phyloP scores from a whole-genome alignment of 805 yeast species.

The Candida tallmaniae region DNA sequence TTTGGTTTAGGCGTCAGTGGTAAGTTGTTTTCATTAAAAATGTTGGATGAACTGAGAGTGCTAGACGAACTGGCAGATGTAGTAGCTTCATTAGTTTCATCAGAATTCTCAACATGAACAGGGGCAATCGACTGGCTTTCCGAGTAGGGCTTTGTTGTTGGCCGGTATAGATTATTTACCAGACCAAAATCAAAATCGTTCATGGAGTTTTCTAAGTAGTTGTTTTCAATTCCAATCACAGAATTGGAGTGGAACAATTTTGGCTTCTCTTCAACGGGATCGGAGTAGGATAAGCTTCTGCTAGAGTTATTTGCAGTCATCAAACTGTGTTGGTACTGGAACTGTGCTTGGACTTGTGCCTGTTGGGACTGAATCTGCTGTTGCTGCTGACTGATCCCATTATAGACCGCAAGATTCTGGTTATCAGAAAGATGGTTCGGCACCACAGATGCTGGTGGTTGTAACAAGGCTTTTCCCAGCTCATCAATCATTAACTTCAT shows the following conservation, averaged over 20 bases:
- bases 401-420: background rate
- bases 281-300: slow-evolving; percentile 7
- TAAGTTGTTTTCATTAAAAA: slow-evolving; percentile 11
- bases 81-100: background rate
- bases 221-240: slow-evolving; percentile 24
- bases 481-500: slow-evolving; percentile 36
- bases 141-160: background rate
- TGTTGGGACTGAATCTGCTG: background rate
- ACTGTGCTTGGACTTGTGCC: background rate
- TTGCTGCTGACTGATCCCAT: background rate
- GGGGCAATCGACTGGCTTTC: background rate
- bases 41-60: background rate
- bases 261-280: slow-evolving; percentile 13
- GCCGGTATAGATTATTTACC: slow-evolving; percentile 8
- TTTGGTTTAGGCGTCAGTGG: slow-evolving; percentile 35
- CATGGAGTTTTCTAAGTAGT: slow-evolving; percentile 7
- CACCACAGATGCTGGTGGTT: slow-evolving; percentile 3
- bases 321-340: background rate
- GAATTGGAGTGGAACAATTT: slow-evolving; percentile 22
- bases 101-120: slow-evolving; percentile 6
- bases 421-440: background rate
- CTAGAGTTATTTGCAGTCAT: background rate
- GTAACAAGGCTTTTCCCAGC: slow-evolving; percentile 36
- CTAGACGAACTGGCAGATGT: background rate
- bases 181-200: slow-evolving; percentile 12